Percentiles rank a stretch among this genome's conserved stretches.
Conservation (phyloP, 176 grass and related monocot species). For the Musa schizocarpa region DNA sequence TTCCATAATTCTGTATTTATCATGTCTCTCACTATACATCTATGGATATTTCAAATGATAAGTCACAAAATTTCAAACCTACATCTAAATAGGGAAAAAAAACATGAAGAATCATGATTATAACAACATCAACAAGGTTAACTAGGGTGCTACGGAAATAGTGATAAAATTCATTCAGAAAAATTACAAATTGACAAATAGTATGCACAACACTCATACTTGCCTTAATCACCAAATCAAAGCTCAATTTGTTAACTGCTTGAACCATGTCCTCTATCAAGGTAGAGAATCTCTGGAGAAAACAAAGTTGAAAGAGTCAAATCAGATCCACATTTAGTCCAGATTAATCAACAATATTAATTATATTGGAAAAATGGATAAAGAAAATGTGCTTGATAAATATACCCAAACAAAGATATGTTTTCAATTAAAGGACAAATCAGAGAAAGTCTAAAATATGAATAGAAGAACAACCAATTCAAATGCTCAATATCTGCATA, state of each 20-base stretch:
- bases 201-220: conserved; percentile 1
- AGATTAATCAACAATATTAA: conserved; percentile 16
- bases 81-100: background rate
- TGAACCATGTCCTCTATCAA: conserved; percentile 51
- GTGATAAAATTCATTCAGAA: background rate
- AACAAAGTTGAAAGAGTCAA: conserved; percentile 25
- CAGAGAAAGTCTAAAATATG: background rate
- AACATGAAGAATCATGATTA: background rate
- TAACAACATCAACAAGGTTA: background rate
- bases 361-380: conserved; percentile 1
- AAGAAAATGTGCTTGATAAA: background rate
- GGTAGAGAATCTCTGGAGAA: conserved; percentile 48
- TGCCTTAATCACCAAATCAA: conserved; percentile 50
- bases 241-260: conserved; percentile 22
- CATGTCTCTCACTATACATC: background rate
- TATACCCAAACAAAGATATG: too few relatives aligned
- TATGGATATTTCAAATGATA: background rate
- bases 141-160: background rate
- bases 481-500: background rate
- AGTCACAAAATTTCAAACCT: background rate
- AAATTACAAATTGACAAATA: background rate
- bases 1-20: background rate
- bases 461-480: background rate
- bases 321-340: background rate
- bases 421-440: background rate